Percentiles rank a stretch among this genome's conserved stretches.
Conservation (phyloP, 1,139 yeast genomes). For the Hanseniaspora sp. region DNA sequence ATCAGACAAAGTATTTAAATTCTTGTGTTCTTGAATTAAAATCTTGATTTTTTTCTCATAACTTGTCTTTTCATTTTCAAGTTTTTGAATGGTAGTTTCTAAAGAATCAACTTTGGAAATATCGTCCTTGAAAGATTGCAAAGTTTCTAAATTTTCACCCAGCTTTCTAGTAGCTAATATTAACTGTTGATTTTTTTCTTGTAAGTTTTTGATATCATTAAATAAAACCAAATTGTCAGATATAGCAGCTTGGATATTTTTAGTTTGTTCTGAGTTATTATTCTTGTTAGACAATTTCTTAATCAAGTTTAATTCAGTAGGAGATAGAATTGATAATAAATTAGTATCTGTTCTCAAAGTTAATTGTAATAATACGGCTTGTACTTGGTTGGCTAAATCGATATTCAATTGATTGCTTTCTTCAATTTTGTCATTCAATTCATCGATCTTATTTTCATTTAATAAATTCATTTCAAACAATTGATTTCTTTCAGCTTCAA, state of each 20-base stretch:
- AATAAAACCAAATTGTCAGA: constrained; percentile 65
- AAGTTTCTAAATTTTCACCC: constrained; percentile 55
- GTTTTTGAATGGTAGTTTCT: neutral
- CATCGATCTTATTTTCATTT: constrained; percentile 31
- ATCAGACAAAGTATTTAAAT: neutral
- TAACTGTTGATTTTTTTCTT: constrained; percentile 62
- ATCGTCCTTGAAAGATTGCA: constrained; percentile 36
- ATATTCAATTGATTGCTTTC: constrained; percentile 46
- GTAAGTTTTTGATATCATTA: constrained; percentile 53
- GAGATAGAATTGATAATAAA: neutral
- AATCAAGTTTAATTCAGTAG: constrained; percentile 41
- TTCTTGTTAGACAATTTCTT: constrained; percentile 29
- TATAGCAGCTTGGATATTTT: constrained; percentile 60
- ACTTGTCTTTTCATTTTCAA: neutral
- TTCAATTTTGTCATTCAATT: constrained; percentile 33
- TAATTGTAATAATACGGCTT: constrained; percentile 50
- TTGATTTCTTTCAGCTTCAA: constrained; percentile 31
- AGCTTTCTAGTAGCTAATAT: constrained; percentile 56
- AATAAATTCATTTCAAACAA: constrained; percentile 20
- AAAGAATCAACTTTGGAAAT: constrained; percentile 40
- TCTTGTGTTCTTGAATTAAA: constrained; percentile 1
- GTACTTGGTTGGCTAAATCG: constrained; percentile 74
- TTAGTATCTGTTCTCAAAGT: constrained; percentile 38
- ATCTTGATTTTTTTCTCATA: constrained; percentile 3
- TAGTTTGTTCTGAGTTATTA: constrained; percentile 28